A percentile compares a stretch with the other conserved stretches of the same genome.
Evolutionary conservation across 805 yeast species (phyloP).

Genomic region (Lipomyces starkeyi): DNA sequence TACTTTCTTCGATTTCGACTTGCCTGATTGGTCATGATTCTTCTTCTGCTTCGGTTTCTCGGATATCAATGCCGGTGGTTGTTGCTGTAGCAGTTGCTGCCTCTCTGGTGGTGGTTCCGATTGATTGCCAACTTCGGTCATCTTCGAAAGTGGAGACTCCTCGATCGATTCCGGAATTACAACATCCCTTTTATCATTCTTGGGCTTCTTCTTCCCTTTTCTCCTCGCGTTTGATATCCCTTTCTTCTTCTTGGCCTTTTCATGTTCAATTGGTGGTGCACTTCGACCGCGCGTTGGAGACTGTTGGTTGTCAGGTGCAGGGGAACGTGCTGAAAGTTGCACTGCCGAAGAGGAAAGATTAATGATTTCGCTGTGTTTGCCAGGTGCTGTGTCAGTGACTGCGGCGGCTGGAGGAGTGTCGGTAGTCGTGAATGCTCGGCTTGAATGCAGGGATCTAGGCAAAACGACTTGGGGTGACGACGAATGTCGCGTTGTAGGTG

Average conservation of each 20-base stretch:
- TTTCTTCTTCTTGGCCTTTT: background rate
- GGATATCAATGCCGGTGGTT: background rate
- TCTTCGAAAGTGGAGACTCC: background rate
- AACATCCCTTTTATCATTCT: background rate
- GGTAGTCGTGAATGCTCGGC: background rate
- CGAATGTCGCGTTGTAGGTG: background rate
- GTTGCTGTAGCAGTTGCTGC: background rate
- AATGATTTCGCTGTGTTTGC: background rate
- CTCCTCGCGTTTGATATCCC: background rate
- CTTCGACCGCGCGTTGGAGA: background rate
- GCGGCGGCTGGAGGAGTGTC: background rate
- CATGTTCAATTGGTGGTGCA: background rate
- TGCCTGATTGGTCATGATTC: background rate
- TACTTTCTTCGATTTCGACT: background rate
- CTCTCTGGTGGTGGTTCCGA: background rate
- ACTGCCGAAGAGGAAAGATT: background rate
- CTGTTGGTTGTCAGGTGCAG: background rate
- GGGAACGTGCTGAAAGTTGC: background rate
- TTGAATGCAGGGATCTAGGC: background rate
- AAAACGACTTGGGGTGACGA: background rate
- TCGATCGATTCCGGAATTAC: background rate
- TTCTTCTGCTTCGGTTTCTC: background rate
- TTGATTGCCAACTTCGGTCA: background rate
- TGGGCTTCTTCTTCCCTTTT: background rate
- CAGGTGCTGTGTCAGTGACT: background rate